phyloP scores from a whole-genome alignment of 805 yeast genomes.

The Wickerhamiella occidentalis region DNA sequence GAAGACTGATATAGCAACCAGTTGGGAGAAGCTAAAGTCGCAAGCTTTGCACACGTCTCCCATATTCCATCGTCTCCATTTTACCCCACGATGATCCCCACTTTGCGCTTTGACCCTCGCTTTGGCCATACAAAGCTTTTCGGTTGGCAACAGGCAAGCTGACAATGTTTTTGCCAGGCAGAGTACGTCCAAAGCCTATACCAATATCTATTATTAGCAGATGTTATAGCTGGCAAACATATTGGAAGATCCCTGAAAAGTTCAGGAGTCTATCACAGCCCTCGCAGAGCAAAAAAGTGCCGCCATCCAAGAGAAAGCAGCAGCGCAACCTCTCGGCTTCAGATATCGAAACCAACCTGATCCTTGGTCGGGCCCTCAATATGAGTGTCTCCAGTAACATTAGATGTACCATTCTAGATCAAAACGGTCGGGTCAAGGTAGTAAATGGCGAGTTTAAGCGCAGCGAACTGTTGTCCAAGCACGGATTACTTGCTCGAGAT shows the following conservation, averaged over 20 bases:
- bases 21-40: too few species aligned
- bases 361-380: constrained; percentile 20
- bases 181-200: not conserved
- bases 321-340: not conserved
- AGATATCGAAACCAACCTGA: constrained; percentile 19
- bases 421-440: constrained; percentile 52
- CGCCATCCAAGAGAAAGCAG: not conserved
- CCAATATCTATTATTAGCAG: not conserved
- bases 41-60: too few species aligned
- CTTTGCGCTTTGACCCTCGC: too few species aligned
- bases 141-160: not conserved
- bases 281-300: not conserved
- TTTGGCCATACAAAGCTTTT: not conserved
- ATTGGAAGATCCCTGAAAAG: constrained; percentile 6
- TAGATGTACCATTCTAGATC: constrained; percentile 72
- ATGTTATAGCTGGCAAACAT: constrained; percentile 10
- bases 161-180: not conserved
- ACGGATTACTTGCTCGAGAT: constrained; percentile 80
- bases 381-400: constrained; percentile 32
- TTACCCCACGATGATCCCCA: too few species aligned
- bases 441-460: constrained; percentile 65
- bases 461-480: constrained; percentile 55
- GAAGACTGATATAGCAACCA: too few species aligned
- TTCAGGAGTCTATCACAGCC: not conserved
- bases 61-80: too few species aligned